Base-by-base conservation (phyloP, 1,284 basidiomycete species). In the Sporisorium scitamineum region DNA sequence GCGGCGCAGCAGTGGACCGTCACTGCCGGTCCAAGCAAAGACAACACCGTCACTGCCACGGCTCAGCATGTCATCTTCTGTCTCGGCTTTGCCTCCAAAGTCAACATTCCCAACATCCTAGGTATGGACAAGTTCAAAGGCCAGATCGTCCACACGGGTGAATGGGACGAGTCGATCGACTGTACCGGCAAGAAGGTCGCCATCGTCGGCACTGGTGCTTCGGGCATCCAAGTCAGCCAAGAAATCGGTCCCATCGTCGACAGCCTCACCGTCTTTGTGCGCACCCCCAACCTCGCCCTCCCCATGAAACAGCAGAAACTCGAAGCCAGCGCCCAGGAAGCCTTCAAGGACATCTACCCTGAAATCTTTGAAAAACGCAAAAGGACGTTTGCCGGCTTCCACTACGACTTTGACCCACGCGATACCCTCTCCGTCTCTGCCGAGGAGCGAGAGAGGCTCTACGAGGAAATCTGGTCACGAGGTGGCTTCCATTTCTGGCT, bases 121-220 rank as follows among this genome's bases (percentile, higher is more conserved):
- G 89, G 88, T 0, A 78, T 86, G 16, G 88, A 88, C 51, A 82
- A 78, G 4, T 91, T 91, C 79, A 85, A 87, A 44, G 90, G 90
- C 2, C 73, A 83, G 8, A 72, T 87, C 26, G 90, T 89, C 82
- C 90, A 91, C 82, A 90, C 89, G 44, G 88, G 89, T 31, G 81
- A 85, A 45, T 91, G 90, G 90, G 86, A 88, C 51, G 89, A 90
- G 61, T 88, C 89, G 70, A 87, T 91, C 27, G 77, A 88, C 52
- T 83, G 90, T 59, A 85, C 85, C 56, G 88, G 88, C 13, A 90
- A 90, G 81, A 86, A 87, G 29, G 88, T 91, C 2, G 90, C 88
- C 4, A 88, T 91, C 18, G 88, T 91, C 76, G 91, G 90, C 22
- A 90, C 90, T 76, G 91, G 90, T 3, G 90, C 89, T 20, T 79